Evolutionary conservation across 306 rosid genomes (phyloP).

Genomic region (Castanea crenata): DNA sequence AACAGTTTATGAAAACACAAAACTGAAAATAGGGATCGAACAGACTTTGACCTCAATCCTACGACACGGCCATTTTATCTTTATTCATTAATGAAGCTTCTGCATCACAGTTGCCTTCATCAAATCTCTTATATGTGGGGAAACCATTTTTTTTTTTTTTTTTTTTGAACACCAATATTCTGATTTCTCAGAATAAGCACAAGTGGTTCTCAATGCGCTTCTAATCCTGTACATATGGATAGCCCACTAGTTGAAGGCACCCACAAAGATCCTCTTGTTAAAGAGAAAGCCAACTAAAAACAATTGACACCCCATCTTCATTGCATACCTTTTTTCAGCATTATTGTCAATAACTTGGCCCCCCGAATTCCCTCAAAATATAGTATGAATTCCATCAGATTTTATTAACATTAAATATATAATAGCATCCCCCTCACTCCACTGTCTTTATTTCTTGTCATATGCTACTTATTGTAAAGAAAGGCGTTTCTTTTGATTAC

Average conservation of each 20-base stretch:
- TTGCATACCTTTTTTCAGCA: conserved; percentile 12
- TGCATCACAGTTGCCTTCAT: conserved; percentile 34
- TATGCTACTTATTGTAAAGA: neutral
- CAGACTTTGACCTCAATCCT: conserved; percentile 33
- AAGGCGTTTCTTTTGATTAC: neutral
- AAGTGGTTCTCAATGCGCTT: conserved; percentile 27
- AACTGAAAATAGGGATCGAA: no score
- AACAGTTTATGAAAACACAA: no score
- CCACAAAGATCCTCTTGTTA: conserved; percentile 28
- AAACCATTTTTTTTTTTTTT: neutral
- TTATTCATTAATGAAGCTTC: conserved; percentile 13
- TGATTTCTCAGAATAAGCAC: conserved; percentile 24
- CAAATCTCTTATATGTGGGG: neutral
- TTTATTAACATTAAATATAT: neutral
- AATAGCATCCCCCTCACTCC: conserved; percentile 23
- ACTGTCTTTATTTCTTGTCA: neutral
- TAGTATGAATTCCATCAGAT: neutral
- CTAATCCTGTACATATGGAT: conserved; percentile 7
- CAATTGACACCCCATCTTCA: conserved; percentile 5
- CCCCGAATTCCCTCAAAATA: conserved; percentile 1
- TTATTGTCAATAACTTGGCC: conserved; percentile 10
- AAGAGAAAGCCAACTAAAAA: conserved; percentile 12
- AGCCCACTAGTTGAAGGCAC: conserved; percentile 18
- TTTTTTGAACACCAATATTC: conserved; percentile 15
- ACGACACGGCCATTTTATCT: conserved; percentile 30